Evolutionary conservation across 192 early-diverging fungal genomes (phyloP).

Genomic region (Backusella parvicylindrica): DNA sequence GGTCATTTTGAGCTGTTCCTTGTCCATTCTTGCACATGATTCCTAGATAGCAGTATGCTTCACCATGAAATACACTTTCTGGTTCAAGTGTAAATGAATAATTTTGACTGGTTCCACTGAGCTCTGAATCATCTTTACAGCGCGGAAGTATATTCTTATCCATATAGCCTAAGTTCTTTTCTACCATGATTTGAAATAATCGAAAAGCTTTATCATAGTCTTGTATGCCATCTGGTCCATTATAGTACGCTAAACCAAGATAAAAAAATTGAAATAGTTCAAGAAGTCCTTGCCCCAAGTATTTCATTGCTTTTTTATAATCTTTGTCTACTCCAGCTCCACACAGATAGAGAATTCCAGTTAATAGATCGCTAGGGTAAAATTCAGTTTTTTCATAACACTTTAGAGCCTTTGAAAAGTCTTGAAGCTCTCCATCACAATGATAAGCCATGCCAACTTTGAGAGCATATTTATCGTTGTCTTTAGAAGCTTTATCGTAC

Average conservation of each 20-base stretch:
- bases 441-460: no score
- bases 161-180: background rate
- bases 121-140: background rate
- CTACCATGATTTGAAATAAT: background rate
- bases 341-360: background rate
- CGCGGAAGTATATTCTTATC: background rate
- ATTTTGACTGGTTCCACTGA: background rate
- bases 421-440: no score
- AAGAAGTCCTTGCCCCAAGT: rapidly evolving
- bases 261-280: background rate
- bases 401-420: no score
- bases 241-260: background rate
- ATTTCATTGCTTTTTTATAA: background rate
- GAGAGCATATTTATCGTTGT: no score
- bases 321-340: background rate
- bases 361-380: no score
- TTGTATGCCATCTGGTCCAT: background rate
- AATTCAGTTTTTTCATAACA: no score
- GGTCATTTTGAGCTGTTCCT: background rate
- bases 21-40: background rate
- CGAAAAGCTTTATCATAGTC: background rate
- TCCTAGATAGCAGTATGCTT: background rate
- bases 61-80: background rate
- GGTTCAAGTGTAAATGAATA: background rate
- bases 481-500: no score